Conservation (phyloP, 805 yeast species). For the Nakazawaea ambrosiae region DNA sequence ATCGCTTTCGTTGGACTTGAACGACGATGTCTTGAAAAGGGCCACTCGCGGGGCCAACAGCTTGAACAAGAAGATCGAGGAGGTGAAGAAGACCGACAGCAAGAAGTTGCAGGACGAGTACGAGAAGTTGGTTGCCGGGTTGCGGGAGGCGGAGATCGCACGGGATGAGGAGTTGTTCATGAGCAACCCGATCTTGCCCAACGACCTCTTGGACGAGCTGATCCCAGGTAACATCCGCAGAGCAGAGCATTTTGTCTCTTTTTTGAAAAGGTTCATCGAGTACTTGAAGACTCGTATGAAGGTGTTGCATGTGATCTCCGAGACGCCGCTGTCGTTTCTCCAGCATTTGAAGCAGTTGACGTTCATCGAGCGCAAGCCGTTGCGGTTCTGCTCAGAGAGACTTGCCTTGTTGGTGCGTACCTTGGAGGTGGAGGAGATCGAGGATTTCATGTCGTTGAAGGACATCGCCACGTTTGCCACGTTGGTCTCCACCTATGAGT, state of each 20-base stretch:
- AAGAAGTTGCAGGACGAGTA: slow-evolving; percentile 84
- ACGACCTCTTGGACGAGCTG: slow-evolving; percentile 83
- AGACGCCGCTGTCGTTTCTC: slow-evolving; percentile 88
- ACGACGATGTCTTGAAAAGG: slow-evolving; percentile 79
- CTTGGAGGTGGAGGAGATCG: slow-evolving; percentile 78
- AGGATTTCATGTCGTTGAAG: slow-evolving; percentile 86
- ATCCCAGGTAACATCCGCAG: slow-evolving; percentile 95
- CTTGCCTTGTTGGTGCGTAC: slow-evolving; percentile 84
- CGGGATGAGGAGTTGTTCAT: slow-evolving; percentile 64
- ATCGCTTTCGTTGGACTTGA: slow-evolving; percentile 83
- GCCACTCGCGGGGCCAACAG: slow-evolving; percentile 86
- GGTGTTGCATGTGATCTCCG: slow-evolving; percentile 95
- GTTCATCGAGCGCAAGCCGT: slow-evolving; percentile 86
- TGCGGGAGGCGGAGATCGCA: slow-evolving; percentile 71
- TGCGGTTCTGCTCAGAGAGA: slow-evolving; percentile 88
- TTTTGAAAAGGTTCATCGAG: slow-evolving; percentile 86
- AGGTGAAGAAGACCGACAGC: slow-evolving; percentile 77
- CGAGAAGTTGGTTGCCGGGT: slow-evolving; percentile 82
- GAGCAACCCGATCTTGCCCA: slow-evolving; percentile 82
- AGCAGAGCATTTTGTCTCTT: slow-evolving; percentile 95
- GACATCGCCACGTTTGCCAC: slow-evolving; percentile 98
- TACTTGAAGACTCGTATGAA: slow-evolving; percentile 96
- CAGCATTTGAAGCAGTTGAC: slow-evolving; percentile 92
- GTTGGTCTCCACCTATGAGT: slow-evolving; percentile 87
- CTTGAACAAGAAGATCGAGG: slow-evolving; percentile 74